phyloP scores from a whole-genome alignment of 148 eudicot genomes.

The Oxyria digyna region DNA sequence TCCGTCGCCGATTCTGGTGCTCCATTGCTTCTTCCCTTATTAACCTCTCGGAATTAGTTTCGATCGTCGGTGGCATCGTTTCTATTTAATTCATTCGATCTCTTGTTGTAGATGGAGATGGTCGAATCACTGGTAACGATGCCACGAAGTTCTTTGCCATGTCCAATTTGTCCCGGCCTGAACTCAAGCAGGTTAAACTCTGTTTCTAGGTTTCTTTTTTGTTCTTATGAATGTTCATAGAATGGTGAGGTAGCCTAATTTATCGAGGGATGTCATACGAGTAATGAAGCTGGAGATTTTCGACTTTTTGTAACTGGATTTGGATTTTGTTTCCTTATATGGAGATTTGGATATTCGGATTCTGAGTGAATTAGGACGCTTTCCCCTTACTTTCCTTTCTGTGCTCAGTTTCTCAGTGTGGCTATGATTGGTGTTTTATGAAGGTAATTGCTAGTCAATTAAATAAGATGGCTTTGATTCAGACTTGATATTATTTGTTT shows the following conservation, averaged over 20 bases:
- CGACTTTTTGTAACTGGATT: neutral
- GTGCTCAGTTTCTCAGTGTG: neutral
- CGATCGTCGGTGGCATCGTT: neutral
- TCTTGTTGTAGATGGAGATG: slow-evolving; percentile 57
- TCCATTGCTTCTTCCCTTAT: neutral
- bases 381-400: neutral
- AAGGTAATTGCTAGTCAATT: neutral
- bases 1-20: slow-evolving; percentile 57
- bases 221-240: neutral
- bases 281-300: neutral
- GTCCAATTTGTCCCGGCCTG: slow-evolving; percentile 54
- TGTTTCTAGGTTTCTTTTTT: neutral
- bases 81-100: neutral
- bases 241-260: neutral
- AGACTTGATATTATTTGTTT: no score
- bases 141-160: slow-evolving; percentile 57
- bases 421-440: neutral
- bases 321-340: neutral
- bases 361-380: neutral
- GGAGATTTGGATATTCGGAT: neutral
- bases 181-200: slow-evolving; percentile 63
- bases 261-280: neutral
- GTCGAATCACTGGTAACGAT: slow-evolving; percentile 66
- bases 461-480: neutral
- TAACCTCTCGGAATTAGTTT: neutral